These are phyloP conservation scores for Penicillium turbatum DNA, from an alignment of 495 filamentous ascomycete species.

Conservation along the genomic window DNA sequence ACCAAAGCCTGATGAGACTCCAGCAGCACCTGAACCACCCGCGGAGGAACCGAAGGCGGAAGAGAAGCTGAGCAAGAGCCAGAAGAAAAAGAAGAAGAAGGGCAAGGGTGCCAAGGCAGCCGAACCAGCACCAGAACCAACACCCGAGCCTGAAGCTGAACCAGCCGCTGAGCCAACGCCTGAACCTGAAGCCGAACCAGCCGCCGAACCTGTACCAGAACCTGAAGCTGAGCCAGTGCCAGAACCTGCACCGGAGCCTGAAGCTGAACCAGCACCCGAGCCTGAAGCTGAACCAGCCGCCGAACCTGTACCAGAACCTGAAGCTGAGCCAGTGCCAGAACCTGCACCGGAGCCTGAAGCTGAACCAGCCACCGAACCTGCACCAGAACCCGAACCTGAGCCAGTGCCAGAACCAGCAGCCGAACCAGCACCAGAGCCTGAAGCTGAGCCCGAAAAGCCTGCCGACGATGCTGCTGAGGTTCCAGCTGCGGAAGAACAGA, in stretches of 20 bases:
- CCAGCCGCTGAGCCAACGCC: not conserved
- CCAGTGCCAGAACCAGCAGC: not conserved
- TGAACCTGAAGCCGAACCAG: not conserved
- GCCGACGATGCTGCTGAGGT: not conserved
- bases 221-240: not conserved
- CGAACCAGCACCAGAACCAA: not conserved
- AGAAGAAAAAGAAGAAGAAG: conserved; percentile 15
- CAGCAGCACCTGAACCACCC: not conserved
- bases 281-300: not conserved
- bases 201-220: not conserved
- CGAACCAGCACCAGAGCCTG: not conserved
- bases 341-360: not conserved
- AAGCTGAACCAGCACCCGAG: not conserved
- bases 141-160: too few relatives aligned
- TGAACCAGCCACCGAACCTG: conserved; percentile 3
- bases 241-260: not conserved
- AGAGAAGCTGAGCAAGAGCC: conserved; percentile 2
- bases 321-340: conserved; percentile 1
- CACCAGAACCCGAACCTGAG: not conserved
- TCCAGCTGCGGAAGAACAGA: not conserved
- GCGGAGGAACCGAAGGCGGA: not conserved
- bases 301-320: not conserved
- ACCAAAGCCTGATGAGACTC: conserved; percentile 10
- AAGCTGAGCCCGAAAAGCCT: not conserved
- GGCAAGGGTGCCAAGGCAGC: not conserved